Evolutionary conservation across 2,329 filamentous ascomycete species (phyloP).

Genomic region (Nemania abortiva): DNA sequence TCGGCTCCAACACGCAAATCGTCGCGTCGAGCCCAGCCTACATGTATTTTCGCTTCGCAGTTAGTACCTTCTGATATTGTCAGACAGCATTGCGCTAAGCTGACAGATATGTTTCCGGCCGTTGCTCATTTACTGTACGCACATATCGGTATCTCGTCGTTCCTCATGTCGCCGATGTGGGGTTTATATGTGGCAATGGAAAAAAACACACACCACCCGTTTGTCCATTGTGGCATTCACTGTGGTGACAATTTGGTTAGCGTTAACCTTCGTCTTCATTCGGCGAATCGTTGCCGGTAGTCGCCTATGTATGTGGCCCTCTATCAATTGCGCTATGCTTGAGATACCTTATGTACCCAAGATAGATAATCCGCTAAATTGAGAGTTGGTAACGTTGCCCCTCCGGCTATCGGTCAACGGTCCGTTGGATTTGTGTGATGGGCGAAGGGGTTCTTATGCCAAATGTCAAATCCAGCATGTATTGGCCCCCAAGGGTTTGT

Average conservation of each 20-base stretch:
- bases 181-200: background rate
- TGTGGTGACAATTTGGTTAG: background rate
- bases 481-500: constrained; percentile 19
- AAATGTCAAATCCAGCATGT: constrained; percentile 20
- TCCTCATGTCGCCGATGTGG: background rate
- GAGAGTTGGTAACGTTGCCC: constrained; percentile 17
- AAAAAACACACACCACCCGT: background rate
- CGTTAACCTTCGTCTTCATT: background rate
- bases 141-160: too few relatives aligned
- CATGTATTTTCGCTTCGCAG: background rate
- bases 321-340: background rate
- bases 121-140: background rate
- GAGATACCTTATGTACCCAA: too few relatives aligned
- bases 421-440: constrained; percentile 16
- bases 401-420: constrained; percentile 14
- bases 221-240: background rate
- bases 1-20: background rate
- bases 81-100: background rate
- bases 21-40: background rate
- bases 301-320: background rate
- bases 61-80: background rate
- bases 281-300: background rate
- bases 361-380: background rate
- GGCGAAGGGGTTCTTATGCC: constrained; percentile 14
- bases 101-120: background rate